Conservation (phyloP, 768 basidiomycete genomes). For the Tricholoma matsutake region DNA sequence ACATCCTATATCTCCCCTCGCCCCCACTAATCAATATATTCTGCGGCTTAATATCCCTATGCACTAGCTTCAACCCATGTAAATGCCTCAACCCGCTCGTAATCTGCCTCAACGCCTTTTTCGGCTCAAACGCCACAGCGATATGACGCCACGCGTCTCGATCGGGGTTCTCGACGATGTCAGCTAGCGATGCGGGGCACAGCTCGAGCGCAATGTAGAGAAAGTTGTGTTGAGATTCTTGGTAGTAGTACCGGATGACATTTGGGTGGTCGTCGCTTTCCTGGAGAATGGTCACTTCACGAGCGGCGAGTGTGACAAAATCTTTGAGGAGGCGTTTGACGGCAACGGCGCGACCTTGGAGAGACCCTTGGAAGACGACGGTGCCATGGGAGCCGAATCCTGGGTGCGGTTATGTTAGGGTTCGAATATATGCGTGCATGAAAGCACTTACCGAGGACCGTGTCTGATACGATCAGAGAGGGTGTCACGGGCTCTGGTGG, state of each 20-base stretch:
- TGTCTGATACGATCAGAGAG: slow-evolving; percentile 70
- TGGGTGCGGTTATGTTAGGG: slow-evolving; percentile 26
- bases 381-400: slow-evolving; percentile 97
- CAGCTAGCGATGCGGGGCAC: slow-evolving; percentile 86
- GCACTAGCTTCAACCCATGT: slow-evolving; percentile 93
- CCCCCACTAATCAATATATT: slow-evolving; percentile 90
- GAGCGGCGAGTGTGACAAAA: slow-evolving; percentile 90
- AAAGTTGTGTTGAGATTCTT: slow-evolving; percentile 91
- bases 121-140: slow-evolving; percentile 74
- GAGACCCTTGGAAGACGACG: slow-evolving; percentile 88
- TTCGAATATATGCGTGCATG: neutral
- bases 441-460: slow-evolving; percentile 57
- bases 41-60: slow-evolving; percentile 97
- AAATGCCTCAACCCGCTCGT: slow-evolving; percentile 86
- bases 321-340: slow-evolving; percentile 95
- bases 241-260: slow-evolving; percentile 97
- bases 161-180: slow-evolving; percentile 79
- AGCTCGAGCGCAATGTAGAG: slow-evolving; percentile 97
- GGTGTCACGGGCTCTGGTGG: slow-evolving; percentile 28
- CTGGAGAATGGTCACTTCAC: slow-evolving; percentile 92
- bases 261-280: slow-evolving; percentile 98
- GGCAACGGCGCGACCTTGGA: slow-evolving; percentile 98
- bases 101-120: slow-evolving; percentile 84
- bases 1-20: slow-evolving; percentile 60
- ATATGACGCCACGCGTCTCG: slow-evolving; percentile 71